Base-by-base conservation (phyloP, 2,329 filamentous ascomycete species). In the Bisporella sp. region DNA sequence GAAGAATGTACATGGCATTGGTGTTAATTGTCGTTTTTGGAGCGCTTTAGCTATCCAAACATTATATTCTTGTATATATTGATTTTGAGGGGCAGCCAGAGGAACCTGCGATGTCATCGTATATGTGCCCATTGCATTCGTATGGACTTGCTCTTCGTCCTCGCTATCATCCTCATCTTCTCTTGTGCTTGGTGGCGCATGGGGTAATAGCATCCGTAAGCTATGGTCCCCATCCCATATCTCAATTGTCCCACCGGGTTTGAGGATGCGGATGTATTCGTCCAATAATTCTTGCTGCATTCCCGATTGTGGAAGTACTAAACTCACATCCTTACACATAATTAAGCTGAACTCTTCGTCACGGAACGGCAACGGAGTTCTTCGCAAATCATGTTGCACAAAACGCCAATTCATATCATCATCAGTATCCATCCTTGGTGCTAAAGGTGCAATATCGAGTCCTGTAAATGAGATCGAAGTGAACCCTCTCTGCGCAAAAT, bases 151-250 rank as follows among this genome's bases (percentile, higher is more conserved):
- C 52, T 88, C 81, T 45, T 82, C 78, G 39, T 81, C 75, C 13
- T 81, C 76, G 21, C 68, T 68, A 31, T 71, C 68, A 44, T 64
- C 65, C 4, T 59, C 56, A 6, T 54, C 54, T 11, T 58, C 54
- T 2, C 46, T 53, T 52, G 73, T 72, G 29, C 76, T 71, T 57
- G 76, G 69, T 48, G 78, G 72, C 11, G 77, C 77, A 64, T 93
- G 88, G 3, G 89, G 88, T 46, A 89, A 76, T 31, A 97, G 75
- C 66, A 90, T 91, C 58, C 91, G 85, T 56, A 96, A 81, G 9
- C 85, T 79, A 64, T 90, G 82, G 68, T 96, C 91, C 5, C 85
- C 85, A 57, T 96, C 91, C 91, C 91, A 96, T 12, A 95, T 76
- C 65, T 96, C 92, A 30, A 96, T 63, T 2, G 82, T 81, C 4